Conservation (phyloP, 2,329 filamentous ascomycete genomes). For the Sporothrix inflata region DNA sequence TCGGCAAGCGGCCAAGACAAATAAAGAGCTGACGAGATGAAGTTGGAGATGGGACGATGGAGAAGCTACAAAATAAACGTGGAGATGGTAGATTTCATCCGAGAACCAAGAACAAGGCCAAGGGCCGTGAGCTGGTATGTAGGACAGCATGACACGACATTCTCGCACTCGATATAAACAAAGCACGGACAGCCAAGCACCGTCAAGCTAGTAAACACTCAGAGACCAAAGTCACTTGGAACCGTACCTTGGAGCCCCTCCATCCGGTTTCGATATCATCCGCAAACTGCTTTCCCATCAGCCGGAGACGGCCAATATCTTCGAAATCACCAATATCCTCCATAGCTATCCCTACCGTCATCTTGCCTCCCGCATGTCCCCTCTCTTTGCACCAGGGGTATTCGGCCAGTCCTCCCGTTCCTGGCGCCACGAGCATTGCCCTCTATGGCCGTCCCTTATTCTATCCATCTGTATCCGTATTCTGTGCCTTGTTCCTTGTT, state of each 20-base stretch:
- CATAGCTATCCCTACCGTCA: not conserved
- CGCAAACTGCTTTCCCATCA: conserved; percentile 25
- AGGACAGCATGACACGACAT: not conserved
- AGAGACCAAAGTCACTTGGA: no score
- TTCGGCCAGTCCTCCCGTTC: conserved; percentile 26
- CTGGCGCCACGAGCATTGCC: conserved; percentile 9
- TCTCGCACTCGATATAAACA: not conserved
- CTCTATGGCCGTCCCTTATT: not conserved
- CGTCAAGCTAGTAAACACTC: no score
- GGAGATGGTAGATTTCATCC: not conserved
- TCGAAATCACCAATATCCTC: not conserved
- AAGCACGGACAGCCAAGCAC: conserved; percentile 6
- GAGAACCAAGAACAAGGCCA: not conserved
- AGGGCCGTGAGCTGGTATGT: not conserved
- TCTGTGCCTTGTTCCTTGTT: not conserved
- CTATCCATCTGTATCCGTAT: not conserved
- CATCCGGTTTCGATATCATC: conserved; percentile 20
- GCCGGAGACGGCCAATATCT: conserved; percentile 14
- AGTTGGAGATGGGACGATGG: not conserved
- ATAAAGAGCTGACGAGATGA: conserved; percentile 7
- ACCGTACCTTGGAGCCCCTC: not conserved
- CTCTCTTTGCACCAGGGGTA: conserved; percentile 1
- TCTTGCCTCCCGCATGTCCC: not conserved
- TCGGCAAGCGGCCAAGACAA: not conserved
- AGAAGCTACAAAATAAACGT: not conserved